phyloP scores from a whole-genome alignment of 2,329 filamentous ascomycete species.

The Neophaeococcomyces aloes region DNA sequence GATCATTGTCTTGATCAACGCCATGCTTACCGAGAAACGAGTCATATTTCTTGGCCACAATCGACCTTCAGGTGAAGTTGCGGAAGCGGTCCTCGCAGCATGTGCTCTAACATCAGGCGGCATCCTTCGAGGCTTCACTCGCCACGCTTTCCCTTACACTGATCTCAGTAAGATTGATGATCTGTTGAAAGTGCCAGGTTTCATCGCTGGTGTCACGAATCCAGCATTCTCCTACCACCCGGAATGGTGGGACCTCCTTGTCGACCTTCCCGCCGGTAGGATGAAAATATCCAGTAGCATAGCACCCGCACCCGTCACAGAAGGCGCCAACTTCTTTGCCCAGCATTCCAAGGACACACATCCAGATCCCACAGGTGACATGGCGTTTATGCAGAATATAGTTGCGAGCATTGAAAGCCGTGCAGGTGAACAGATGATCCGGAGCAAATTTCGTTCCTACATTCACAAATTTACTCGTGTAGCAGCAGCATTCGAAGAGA shows the following conservation, averaged over 20 bases:
- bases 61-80: constrained; percentile 87
- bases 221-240: constrained; percentile 89
- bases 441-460: constrained; percentile 89
- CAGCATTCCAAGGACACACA: constrained; percentile 46
- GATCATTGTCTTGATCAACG: constrained; percentile 88
- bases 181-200: constrained; percentile 86
- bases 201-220: constrained; percentile 96
- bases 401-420: constrained; percentile 72
- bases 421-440: constrained; percentile 79
- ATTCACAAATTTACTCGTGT: constrained; percentile 89
- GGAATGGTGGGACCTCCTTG: constrained; percentile 97
- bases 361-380: constrained; percentile 70
- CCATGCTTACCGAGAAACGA: constrained; percentile 88
- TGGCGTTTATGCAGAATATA: constrained; percentile 78
- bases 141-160: constrained; percentile 95
- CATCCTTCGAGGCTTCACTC: constrained; percentile 82
- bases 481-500: constrained; percentile 87
- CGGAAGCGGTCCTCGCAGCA: constrained; percentile 94
- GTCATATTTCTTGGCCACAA: constrained; percentile 95
- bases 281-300: constrained; percentile 91
- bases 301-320: constrained; percentile 67
- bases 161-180: constrained; percentile 97
- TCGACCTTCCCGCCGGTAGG: constrained; percentile 79
- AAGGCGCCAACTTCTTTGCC: constrained; percentile 79
- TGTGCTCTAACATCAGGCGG: constrained; percentile 90